These are phyloP conservation scores for Globisporangium polare DNA, from an alignment of 352 stramenopile species.

Conservation along the genomic window DNA sequence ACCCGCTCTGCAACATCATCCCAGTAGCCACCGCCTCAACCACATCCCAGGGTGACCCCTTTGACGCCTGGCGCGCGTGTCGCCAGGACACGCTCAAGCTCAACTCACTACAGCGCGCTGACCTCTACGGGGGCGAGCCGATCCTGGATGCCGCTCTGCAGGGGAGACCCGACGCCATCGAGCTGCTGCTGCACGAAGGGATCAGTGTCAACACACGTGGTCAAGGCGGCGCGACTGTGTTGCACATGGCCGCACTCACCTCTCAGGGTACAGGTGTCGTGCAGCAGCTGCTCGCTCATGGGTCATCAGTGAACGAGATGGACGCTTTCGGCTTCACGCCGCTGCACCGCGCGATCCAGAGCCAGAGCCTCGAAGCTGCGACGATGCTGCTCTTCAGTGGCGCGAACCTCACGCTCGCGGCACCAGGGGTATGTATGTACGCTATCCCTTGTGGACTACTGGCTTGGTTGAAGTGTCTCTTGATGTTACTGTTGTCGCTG, in stretches of 20 bases:
- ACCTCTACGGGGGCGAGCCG: conserved; percentile 21
- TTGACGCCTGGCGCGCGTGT: conserved; percentile 20
- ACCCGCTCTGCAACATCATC: conserved; percentile 33
- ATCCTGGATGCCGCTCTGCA: conserved; percentile 18
- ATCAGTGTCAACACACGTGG: conserved; percentile 15
- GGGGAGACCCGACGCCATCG: conserved; percentile 15
- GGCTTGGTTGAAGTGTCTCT: too few species aligned
- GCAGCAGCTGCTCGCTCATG: conserved; percentile 23
- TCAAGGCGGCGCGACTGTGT: conserved; percentile 16
- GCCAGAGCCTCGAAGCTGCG: conserved; percentile 22
- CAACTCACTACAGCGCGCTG: conserved; percentile 14
- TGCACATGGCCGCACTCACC: conserved; percentile 18
- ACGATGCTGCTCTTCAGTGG: conserved; percentile 28
- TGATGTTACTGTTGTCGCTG: too few species aligned
- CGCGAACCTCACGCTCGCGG: conserved; percentile 23
- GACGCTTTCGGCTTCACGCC: conserved; percentile 33
- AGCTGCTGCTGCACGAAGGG: conserved; percentile 20
- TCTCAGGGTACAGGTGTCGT: conserved; percentile 8
- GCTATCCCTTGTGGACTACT: too few species aligned
- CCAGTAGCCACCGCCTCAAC: not conserved
- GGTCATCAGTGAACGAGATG: conserved; percentile 20
- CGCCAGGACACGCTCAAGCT: conserved; percentile 23
- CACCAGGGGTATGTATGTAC: conserved; percentile 27
- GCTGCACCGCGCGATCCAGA: conserved; percentile 26
- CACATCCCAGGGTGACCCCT: not conserved